Percentiles rank a stretch among this genome's conserved stretches.
Evolutionary conservation across 768 basidiomycete genomes (phyloP).

Genomic region (Mycena latifolia): DNA sequence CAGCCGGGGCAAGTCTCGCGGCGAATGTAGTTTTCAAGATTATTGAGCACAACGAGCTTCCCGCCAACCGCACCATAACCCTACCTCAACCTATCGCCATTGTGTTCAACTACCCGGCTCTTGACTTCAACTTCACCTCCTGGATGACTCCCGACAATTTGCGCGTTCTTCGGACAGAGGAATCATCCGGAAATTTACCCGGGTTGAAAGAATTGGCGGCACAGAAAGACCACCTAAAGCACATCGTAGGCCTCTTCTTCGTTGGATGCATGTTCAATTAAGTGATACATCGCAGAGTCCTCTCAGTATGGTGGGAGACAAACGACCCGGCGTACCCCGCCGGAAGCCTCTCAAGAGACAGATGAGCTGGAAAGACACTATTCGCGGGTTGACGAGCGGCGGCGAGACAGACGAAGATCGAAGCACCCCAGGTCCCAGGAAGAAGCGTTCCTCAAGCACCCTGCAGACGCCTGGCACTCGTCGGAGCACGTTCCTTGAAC

Average conservation of each 20-base stretch:
- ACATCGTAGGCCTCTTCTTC: slow-evolving; percentile 59
- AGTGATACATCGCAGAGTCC: slow-evolving; percentile 66
- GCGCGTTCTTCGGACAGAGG: slow-evolving; percentile 87
- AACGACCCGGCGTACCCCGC: slow-evolving; percentile 49
- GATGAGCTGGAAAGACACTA: slow-evolving; percentile 71
- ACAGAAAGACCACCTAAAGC: slow-evolving; percentile 91
- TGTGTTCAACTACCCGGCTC: slow-evolving; percentile 89
- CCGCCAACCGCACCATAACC: slow-evolving; percentile 46
- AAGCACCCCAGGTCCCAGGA: slow-evolving; percentile 29
- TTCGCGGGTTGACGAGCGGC: slow-evolving; percentile 59
- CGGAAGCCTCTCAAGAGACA: slow-evolving; percentile 64
- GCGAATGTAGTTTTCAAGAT: slow-evolving; percentile 89
- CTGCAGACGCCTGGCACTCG: slow-evolving; percentile 44
- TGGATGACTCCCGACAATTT: slow-evolving; percentile 94
- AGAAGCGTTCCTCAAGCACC: slow-evolving; percentile 42
- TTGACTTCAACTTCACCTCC: slow-evolving; percentile 98
- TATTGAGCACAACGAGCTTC: slow-evolving; percentile 69
- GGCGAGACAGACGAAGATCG: slow-evolving; percentile 48
- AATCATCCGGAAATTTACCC: slow-evolving; percentile 85
- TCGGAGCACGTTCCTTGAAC: slow-evolving; percentile 38
- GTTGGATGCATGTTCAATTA: too few species aligned
- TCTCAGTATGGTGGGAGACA: slow-evolving; percentile 90
- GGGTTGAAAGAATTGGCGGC: slow-evolving; percentile 76
- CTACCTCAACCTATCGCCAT: slow-evolving; percentile 85
- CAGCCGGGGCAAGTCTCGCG: slow-evolving; percentile 94